These are phyloP conservation scores for Coniochaeta sp. DNA, from an alignment of 2,329 filamentous ascomycete genomes.

Conservation along the genomic window DNA sequence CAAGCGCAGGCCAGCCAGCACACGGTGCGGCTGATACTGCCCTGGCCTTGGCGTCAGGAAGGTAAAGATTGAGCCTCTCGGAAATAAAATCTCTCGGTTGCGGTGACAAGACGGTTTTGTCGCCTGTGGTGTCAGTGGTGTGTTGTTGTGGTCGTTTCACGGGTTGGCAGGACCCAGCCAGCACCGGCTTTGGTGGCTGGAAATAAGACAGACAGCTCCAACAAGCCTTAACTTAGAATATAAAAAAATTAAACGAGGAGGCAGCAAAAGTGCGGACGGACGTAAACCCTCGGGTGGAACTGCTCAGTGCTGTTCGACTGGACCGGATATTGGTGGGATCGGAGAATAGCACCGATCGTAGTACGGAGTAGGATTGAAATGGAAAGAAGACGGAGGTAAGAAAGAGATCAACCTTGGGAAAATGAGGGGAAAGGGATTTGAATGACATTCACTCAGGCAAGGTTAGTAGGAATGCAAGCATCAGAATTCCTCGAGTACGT, in stretches of 20 bases:
- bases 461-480: too few relatives aligned
- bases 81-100: background rate
- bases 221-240: too few relatives aligned
- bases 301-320: too few relatives aligned
- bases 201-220: too few relatives aligned
- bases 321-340: background rate
- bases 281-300: background rate
- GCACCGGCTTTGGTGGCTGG: background rate
- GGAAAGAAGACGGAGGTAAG: background rate
- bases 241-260: background rate
- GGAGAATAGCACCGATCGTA: background rate
- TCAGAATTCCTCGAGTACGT: too few relatives aligned
- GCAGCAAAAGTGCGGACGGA: too few relatives aligned
- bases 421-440: background rate
- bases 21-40: background rate
- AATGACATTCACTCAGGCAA: too few relatives aligned
- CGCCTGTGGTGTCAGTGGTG: too few relatives aligned
- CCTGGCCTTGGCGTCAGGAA: background rate
- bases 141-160: background rate
- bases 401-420: too few relatives aligned
- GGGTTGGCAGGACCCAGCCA: background rate
- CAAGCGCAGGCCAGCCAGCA: background rate
- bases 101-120: background rate
- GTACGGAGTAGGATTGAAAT: background rate
- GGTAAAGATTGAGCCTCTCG: background rate